Base-by-base conservation (phyloP, 129 eudicot genomes). In the Saposhnikovia divaricata region DNA sequence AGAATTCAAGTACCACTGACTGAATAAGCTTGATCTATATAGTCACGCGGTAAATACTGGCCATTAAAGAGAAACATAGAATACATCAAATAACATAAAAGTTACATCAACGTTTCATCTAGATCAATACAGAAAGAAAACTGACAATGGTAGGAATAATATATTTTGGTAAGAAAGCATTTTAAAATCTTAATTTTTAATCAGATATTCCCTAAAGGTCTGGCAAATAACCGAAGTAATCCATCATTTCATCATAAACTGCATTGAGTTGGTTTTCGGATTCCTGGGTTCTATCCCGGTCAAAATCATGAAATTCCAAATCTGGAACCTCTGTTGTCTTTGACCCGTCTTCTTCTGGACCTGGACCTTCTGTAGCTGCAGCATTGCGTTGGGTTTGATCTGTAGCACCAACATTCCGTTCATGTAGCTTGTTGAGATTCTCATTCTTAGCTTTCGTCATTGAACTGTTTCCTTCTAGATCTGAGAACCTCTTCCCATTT, bases 261-360 rank as follows among this genome's bases (percentile, higher is more conserved):
- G 95, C 95, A 91, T 93, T 86, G 38, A 93, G 87, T 70, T 91
- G 86, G 69, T 86, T 85, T 74, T 88, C 84, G 19, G 37, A 34
- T n/a, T 79, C 79, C 77, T 89, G 95, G 4, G 77, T 79, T 63
- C 97, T 87, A 48, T 85, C 89, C 93, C 5, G 98, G 84, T 93
- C 98, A 77, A 91, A 91, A 71, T 89, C 87, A 76, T 86, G 87
- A 75, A 89, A 88, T n/a, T 88, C 89, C 3, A 95, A 85, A 88
- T 91, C 95, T 0, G 97, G 97, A 48, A 91, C 95, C 28, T 43
- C 78, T 91, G 88, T 89, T 19, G 89, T 66, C 61, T 82, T 44
- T 25, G 77, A 37, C 38, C 39, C 21, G 6, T 68, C 69, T 77
- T n/a, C n/a, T n/a, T 81, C 47, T 0, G 13, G 47, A 44, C 47